Base-by-base conservation (phyloP, 768 basidiomycete genomes). In the Chalciporus pseudorubinellus region DNA sequence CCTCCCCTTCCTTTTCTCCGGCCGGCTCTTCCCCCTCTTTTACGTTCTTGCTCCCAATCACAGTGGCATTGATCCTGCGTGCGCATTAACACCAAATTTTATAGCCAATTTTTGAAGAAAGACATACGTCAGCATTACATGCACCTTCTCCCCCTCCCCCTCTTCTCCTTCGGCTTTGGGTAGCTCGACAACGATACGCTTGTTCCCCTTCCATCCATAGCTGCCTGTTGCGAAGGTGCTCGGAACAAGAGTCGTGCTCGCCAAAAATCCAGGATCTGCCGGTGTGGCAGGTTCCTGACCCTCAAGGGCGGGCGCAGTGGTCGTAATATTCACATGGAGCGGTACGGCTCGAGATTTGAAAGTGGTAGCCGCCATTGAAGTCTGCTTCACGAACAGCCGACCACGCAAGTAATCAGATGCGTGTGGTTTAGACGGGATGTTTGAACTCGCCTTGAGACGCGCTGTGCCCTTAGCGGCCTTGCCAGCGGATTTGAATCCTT, bases 161-260 rank as follows among this genome's bases (percentile, higher is more conserved):
- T 72, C 80, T 13, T 67, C 74, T 14, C 67, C 71, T 14, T 80
- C 77, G 0, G 71, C 62, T 49, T 75, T 74, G 48, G 79, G 73
- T 14, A 92, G 64, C 60, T 89, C 85, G 45, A 92, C 75, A 1
- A 74, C 76, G 52, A 91, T 68, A 21, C 83, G 78, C 65, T 84
- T 86, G 65, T 68, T 79, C 2, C 85, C 89, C 65, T 90, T 92
- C 90, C 90, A 92, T 16, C 91, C 90, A 64, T 86, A 89, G 62
- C 86, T 88, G 11, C 89, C 88, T 0, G 88, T 89, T 13, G 73
- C 60, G 68, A 92, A 90, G 34, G 78, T 73, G 51, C 69, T 77
- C 2, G 90, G 80, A 4, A 76, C 57, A 7, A 90, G 74, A 0
- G 78, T 77, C 19, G 83, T 64, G 38, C 70, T 75, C 14, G 80